These are phyloP conservation scores for Calonectria pauciramosa DNA, from an alignment of 2,329 filamentous ascomycete genomes.

Conservation along the genomic window DNA sequence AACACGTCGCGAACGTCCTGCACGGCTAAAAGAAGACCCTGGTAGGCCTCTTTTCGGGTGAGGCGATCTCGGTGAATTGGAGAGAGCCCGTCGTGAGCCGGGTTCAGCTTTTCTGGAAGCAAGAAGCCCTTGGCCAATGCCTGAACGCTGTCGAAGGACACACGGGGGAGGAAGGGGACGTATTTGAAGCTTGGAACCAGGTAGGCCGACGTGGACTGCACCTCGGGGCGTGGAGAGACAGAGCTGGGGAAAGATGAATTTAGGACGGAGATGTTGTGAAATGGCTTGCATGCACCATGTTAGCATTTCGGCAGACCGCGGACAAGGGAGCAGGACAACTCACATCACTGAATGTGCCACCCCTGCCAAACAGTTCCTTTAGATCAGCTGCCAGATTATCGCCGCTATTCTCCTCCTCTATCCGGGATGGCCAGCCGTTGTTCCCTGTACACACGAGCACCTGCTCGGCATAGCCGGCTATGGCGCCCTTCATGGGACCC, in stretches of 20 bases:
- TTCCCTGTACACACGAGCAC: slow-evolving; percentile 86
- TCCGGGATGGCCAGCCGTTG: slow-evolving; percentile 84
- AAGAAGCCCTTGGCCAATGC: slow-evolving; percentile 76
- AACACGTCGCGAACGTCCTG: slow-evolving; percentile 75
- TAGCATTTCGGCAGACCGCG: not conserved
- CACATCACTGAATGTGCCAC: slow-evolving; percentile 77
- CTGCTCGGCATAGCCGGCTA: slow-evolving; percentile 84
- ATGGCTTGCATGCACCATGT: slow-evolving; percentile 70
- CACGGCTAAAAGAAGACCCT: slow-evolving; percentile 67
- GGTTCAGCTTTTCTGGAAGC: slow-evolving; percentile 73
- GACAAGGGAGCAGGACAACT: slow-evolving; percentile 40
- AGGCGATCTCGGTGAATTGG: slow-evolving; percentile 68
- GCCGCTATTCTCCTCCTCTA: slow-evolving; percentile 82
- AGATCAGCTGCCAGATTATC: slow-evolving; percentile 79
- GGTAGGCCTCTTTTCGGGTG: slow-evolving; percentile 66
- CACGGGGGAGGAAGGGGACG: slow-evolving; percentile 77
- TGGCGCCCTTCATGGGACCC: slow-evolving; percentile 79
- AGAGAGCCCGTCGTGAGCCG: slow-evolving; percentile 71
- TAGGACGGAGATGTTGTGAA: slow-evolving; percentile 83
- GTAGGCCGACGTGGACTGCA: slow-evolving; percentile 75
- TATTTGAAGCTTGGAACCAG: slow-evolving; percentile 89
- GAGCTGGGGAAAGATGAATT: slow-evolving; percentile 81
- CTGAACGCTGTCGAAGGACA: slow-evolving; percentile 67
- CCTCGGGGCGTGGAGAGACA: slow-evolving; percentile 56
- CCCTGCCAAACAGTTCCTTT: slow-evolving; percentile 76